Evolutionary conservation across 208 protist species (phyloP).

Genomic region (Wallacemonas sp.): DNA sequence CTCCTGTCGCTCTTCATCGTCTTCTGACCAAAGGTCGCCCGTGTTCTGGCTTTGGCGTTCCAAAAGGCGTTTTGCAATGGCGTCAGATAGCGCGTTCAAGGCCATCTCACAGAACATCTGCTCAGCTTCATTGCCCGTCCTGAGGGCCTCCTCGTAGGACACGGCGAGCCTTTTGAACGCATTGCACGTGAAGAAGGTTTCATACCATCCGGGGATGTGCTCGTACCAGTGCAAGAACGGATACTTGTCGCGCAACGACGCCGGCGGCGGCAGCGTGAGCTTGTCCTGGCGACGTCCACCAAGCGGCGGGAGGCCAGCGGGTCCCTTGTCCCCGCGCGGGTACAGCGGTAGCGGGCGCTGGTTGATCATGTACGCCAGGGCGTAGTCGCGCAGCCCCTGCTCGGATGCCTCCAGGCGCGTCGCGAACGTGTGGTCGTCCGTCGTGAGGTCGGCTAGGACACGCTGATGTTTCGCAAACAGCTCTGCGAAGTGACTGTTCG

Average conservation of each 20-base stretch:
- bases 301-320: neutral
- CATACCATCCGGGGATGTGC: constrained; percentile 13
- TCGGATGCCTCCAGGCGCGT: constrained; percentile 1
- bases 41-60: too few relatives aligned
- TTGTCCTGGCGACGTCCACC: neutral
- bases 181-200: neutral
- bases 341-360: constrained; percentile 3
- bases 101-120: constrained; percentile 15
- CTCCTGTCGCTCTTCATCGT: too few relatives aligned
- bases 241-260: neutral
- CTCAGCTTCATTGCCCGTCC: neutral
- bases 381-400: constrained; percentile 4
- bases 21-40: too few relatives aligned
- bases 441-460: neutral
- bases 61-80: constrained; percentile 4
- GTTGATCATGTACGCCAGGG: neutral
- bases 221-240: constrained; percentile 20
- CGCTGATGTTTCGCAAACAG: constrained; percentile 1
- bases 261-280: neutral
- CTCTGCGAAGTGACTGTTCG: neutral
- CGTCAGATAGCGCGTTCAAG: constrained; percentile 23
- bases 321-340: neutral
- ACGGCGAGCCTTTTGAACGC: neutral
- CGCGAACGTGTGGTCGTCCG: neutral
- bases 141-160: neutral